Percentiles rank a stretch among this genome's conserved stretches.
These are phyloP conservation scores for Brassica incana DNA, from an alignment of 345 rosid genomes.

Conservation along the genomic window DNA sequence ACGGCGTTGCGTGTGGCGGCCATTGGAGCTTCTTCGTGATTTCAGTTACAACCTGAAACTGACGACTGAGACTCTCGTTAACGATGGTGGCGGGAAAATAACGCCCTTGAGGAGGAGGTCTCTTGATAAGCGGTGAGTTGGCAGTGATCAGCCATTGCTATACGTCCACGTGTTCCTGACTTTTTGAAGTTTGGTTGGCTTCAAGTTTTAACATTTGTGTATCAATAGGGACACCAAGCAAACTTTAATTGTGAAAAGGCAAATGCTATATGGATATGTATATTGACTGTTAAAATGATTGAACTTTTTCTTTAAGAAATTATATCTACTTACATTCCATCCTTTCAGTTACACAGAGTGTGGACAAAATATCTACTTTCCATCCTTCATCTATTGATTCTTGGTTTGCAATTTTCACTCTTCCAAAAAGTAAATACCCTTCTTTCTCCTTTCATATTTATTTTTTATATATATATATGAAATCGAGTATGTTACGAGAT, in stretches of 20 bases:
- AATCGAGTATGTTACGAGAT: not conserved
- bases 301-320: no score
- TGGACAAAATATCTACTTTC: not conserved
- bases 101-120: not conserved
- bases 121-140: no score
- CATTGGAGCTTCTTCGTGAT: constrained; percentile 18
- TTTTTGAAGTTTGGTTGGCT: no score
- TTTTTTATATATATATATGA: not conserved
- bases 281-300: no score
- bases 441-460: not conserved
- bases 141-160: no score
- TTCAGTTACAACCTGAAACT: constrained; percentile 26
- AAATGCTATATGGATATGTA: no score
- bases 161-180: no score
- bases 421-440: not conserved
- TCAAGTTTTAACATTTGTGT: no score
- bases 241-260: no score
- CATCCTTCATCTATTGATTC: not conserved
- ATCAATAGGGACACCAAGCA: no score
- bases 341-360: no score
- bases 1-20: constrained; percentile 20
- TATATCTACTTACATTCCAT: no score
- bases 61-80: constrained; percentile 22
- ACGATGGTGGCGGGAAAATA: constrained; percentile 37
- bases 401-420: not conserved